Evolutionary conservation across 176 grass and related monocot species (phyloP).

Genomic region (Rhipidocladum racemiflorum): DNA sequence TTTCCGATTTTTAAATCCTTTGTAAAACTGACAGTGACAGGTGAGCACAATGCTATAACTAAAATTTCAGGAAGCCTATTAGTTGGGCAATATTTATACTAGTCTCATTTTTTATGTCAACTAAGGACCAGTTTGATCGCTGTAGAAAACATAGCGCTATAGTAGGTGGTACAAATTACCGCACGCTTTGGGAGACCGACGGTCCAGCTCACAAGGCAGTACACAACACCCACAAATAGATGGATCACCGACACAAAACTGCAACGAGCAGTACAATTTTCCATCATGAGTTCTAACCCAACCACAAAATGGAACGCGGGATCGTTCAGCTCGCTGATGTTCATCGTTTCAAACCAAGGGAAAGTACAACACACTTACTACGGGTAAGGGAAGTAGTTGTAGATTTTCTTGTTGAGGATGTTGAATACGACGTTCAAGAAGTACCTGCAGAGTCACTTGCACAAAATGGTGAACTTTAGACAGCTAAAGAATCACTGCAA

Average conservation of each 20-base stretch:
- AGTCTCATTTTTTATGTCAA: background rate
- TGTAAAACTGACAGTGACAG: background rate
- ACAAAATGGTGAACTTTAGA: slow-evolving; percentile 16
- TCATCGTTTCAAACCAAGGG: background rate
- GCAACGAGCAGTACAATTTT: background rate
- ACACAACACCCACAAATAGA: slow-evolving; percentile 66
- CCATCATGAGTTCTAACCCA: background rate
- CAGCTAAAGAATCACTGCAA: background rate
- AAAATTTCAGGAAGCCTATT: background rate
- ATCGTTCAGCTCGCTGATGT: background rate
- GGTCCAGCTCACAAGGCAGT: slow-evolving; percentile 78
- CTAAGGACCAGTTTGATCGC: background rate
- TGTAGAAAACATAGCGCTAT: background rate
- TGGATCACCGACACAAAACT: slow-evolving; percentile 94
- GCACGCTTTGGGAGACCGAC: slow-evolving; percentile 92
- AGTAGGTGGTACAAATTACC: slow-evolving; percentile 44
- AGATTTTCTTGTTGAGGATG: slow-evolving; percentile 99
- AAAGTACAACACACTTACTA: slow-evolving; percentile 56
- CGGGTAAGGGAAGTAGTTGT: slow-evolving; percentile 98
- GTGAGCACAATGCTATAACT: background rate
- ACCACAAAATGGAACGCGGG: background rate
- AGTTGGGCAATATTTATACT: background rate
- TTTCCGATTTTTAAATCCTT: background rate
- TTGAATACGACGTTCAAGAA: slow-evolving; percentile 99
- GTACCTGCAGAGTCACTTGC: slow-evolving; percentile 57